Conservation (phyloP, 2,329 filamentous ascomycete genomes). For the Fusarium euwallaceae region DNA sequence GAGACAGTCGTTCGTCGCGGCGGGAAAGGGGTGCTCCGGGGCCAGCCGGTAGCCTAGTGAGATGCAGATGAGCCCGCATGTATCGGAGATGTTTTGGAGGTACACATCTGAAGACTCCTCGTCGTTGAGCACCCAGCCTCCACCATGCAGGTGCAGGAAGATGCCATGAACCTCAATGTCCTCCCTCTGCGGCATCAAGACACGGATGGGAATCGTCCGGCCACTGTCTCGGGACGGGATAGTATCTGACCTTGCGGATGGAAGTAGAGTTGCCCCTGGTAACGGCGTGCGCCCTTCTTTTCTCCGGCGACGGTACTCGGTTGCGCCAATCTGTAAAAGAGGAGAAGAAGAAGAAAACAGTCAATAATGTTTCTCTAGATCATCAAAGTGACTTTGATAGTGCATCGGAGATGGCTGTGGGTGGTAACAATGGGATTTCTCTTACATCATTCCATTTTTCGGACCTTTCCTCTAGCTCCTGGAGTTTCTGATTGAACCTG, state of each 20-base stretch:
- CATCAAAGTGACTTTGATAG: neutral
- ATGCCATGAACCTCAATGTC: neutral
- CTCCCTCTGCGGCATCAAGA: neutral
- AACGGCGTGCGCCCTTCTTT: neutral
- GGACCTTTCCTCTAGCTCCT: neutral
- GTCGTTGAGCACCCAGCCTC: neutral
- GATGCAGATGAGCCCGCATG: neutral
- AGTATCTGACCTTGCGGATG: neutral
- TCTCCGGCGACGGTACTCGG: neutral
- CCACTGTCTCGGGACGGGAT: neutral
- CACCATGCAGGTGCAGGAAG: neutral
- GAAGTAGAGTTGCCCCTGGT: neutral
- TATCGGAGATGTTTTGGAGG: neutral
- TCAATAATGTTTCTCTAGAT: neutral
- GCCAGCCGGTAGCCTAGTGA: neutral
- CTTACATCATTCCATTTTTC: neutral
- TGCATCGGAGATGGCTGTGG: neutral
- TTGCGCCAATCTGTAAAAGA: neutral
- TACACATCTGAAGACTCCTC: neutral
- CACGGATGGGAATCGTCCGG: neutral
- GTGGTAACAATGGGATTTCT: neutral
- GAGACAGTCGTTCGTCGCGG: neutral
- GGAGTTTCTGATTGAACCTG: neutral
- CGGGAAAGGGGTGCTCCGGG: neutral
- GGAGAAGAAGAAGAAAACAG: neutral